Evolutionary conservation across 108 stramenopile species (phyloP).

Genomic region (Stephanodiscus triporus): DNA sequence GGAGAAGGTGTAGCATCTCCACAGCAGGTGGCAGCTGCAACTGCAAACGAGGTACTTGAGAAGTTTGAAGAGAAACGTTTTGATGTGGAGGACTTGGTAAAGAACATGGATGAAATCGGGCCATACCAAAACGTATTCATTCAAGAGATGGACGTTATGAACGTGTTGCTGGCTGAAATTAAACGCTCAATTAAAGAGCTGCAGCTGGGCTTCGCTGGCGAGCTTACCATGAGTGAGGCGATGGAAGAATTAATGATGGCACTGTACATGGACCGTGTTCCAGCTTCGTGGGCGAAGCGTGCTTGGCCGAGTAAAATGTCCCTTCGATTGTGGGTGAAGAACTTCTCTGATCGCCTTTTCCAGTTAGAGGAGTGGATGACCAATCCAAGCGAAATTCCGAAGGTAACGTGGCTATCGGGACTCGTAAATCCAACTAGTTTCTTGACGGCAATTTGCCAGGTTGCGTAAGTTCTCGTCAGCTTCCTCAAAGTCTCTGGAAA

Average conservation of each 20-base stretch:
- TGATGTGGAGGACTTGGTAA: constrained; percentile 80
- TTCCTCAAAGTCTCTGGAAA: too few species aligned
- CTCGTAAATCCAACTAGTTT: constrained; percentile 90
- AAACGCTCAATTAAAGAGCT: constrained; percentile 86
- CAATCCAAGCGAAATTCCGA: constrained; percentile 87
- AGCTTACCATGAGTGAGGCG: constrained; percentile 88
- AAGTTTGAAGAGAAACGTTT: constrained; percentile 85
- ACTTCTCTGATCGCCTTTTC: constrained; percentile 67
- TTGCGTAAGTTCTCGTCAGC: constrained; percentile 35
- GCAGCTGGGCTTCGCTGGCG: constrained; percentile 87
- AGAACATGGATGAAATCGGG: constrained; percentile 75
- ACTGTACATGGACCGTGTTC: constrained; percentile 79
- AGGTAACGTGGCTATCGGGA: constrained; percentile 86
- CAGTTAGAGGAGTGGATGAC: constrained; percentile 89
- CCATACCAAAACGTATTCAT: constrained; percentile 93
- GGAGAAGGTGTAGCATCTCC: constrained; percentile 56
- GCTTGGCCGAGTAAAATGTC: constrained; percentile 82
- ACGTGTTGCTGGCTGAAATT: constrained; percentile 77
- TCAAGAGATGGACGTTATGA: constrained; percentile 94
- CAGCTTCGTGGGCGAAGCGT: constrained; percentile 76
- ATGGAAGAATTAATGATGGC: constrained; percentile 84
- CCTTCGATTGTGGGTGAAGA: constrained; percentile 69
- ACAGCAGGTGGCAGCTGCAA: constrained; percentile 64
- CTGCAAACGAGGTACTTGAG: constrained; percentile 70
- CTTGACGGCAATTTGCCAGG: constrained; percentile 91